These are phyloP conservation scores for Xerocomellus amylosporus DNA, from an alignment of 768 basidiomycete species.

Conservation along the genomic window DNA sequence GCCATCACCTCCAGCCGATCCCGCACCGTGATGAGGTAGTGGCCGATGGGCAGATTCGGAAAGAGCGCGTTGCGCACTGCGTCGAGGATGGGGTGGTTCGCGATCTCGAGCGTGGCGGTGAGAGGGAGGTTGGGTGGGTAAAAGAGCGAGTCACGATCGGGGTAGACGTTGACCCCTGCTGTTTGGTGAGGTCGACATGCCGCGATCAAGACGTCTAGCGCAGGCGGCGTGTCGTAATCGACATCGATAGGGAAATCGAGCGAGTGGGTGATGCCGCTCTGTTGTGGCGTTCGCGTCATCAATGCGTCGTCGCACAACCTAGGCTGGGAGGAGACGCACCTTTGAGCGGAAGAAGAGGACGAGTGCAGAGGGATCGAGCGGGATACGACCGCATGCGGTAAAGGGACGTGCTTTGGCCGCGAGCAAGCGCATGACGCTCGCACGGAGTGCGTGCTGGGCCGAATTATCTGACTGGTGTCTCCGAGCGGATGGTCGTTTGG, in stretches of 20 bases:
- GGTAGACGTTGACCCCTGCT: constrained; percentile 48
- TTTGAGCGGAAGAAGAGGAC: constrained; percentile 78
- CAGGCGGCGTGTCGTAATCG: constrained; percentile 69
- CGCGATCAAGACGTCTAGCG: constrained; percentile 74
- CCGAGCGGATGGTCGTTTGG: constrained; percentile 34
- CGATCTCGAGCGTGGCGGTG: constrained; percentile 73
- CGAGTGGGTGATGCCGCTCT: constrained; percentile 79
- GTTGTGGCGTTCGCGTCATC: not conserved
- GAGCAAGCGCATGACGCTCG: constrained; percentile 54
- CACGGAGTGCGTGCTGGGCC: constrained; percentile 51
- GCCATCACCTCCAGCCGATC: constrained; percentile 71
- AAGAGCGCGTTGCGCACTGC: constrained; percentile 71
- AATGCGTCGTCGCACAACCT: not conserved
- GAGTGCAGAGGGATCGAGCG: constrained; percentile 63
- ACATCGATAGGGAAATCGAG: constrained; percentile 81
- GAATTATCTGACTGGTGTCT: constrained; percentile 44
- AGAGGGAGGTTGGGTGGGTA: constrained; percentile 72
- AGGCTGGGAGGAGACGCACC: constrained; percentile 38
- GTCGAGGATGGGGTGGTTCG: constrained; percentile 80
- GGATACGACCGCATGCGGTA: constrained; percentile 64
- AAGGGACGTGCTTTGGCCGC: constrained; percentile 60
- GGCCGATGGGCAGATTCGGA: constrained; percentile 62
- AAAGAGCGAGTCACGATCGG: constrained; percentile 63
- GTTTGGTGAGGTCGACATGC: constrained; percentile 67
- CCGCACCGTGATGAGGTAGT: constrained; percentile 64